phyloP scores from a whole-genome alignment of 176 grass and related monocot genomes.

The Saccharum spontaneum region DNA sequence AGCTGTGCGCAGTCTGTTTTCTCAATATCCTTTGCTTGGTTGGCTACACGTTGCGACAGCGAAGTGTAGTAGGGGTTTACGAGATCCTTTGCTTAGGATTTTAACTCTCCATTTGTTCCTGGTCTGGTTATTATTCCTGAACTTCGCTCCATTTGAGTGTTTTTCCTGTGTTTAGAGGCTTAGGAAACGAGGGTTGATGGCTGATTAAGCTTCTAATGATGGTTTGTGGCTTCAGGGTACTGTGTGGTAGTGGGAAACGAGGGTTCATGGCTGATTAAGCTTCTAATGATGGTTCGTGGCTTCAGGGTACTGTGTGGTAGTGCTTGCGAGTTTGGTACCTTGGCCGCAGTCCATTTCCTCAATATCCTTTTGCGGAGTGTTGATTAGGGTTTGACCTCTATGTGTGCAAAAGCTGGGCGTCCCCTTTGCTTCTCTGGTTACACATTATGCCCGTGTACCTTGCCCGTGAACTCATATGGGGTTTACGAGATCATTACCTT shows the following conservation, averaged over 20 bases:
- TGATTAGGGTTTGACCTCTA: slow-evolving; percentile 6
- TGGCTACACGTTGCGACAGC: background rate
- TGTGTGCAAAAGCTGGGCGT: background rate
- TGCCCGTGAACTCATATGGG: background rate
- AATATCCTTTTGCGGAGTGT: background rate
- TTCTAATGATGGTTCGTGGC: background rate
- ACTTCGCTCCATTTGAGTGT: background rate
- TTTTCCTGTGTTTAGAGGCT: background rate
- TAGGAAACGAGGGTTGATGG: background rate
- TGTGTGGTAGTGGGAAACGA: background rate
- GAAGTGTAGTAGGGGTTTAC: background rate
- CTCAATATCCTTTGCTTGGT: background rate
- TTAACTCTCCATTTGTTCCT: background rate
- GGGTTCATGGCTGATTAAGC: background rate
- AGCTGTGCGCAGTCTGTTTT: background rate
- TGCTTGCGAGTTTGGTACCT: background rate
- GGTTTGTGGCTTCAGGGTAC: background rate
- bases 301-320: background rate
- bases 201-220: background rate
- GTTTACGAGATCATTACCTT: background rate
- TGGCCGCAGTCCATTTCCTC: background rate
- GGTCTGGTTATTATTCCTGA: background rate
- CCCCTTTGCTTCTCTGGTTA: background rate
- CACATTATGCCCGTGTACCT: background rate
- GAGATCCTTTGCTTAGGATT: background rate